Evolutionary conservation across 1,139 yeast species (phyloP), one percentile per base, ranked within the genome.

Genomic region (Debaryomyces coudertii): DNA sequence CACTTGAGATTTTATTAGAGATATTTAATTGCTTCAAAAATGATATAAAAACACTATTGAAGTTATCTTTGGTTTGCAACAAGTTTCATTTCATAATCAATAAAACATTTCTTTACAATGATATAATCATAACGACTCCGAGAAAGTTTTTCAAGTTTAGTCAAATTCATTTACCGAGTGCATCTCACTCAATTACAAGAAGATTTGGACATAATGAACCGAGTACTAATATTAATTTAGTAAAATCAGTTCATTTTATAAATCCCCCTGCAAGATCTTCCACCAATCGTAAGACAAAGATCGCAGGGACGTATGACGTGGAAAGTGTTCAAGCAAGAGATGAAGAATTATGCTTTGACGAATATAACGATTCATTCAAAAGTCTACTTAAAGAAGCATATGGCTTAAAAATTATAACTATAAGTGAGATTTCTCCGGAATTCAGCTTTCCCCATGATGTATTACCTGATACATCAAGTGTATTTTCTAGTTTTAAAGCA

Each of bases 341-440:
- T 4, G 58, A 56, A 20, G 50, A 52, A 11, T 45, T 54, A n/a
- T 53, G 46, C 12, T 71, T 68, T 50, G 54, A 60, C n/a, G 66
- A 58, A 5, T 73, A 62, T 48, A 54, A 65, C 4, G 45, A 48
- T 15, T 52, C 62, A 5, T 53, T 74, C 14, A 48, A 51, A 2
- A 52, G 53, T 12, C 52, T 74, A 7, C 52, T 72, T 8, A 53
- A 53, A 22, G 70, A 71, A 44, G 65, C 72, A 8, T 70, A 56
- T 49, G 75, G 72, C 9, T 51, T 74, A 24, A 61, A 65, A 44
- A 48, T 47, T 3, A 36, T 72, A 2, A 49, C 49, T 5, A 52
- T 82, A 14, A 63, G 65, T 15, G 77, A 80, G 45, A 71, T 82
- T 1, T 74, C 82, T 4, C 83, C 83, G 1, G 73, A 71, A 22